Evolutionary conservation across 192 early-diverging fungal species (phyloP).

Genomic region (Linnemannia elongata): DNA sequence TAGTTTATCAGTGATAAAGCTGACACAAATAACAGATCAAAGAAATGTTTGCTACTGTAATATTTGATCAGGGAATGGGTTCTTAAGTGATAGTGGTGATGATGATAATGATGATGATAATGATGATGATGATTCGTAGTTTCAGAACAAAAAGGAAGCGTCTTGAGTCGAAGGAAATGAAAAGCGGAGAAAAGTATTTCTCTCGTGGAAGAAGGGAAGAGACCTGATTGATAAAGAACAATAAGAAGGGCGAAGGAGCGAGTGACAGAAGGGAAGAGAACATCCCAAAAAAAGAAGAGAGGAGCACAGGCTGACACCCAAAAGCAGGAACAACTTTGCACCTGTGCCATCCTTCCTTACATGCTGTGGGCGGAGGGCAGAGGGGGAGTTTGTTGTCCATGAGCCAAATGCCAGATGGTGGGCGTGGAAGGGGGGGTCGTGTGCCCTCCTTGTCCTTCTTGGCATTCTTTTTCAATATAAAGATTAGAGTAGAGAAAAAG

Average conservation of each 20-base stretch:
- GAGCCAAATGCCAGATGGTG: not conserved
- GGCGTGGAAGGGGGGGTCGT: not conserved
- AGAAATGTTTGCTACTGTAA: no score
- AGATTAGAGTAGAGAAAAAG: not conserved
- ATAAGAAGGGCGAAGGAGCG: not conserved
- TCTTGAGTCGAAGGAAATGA: no score
- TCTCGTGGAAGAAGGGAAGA: not conserved
- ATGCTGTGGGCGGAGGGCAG: no score
- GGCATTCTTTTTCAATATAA: not conserved
- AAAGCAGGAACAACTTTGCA: conserved; percentile 48
- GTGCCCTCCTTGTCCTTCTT: not conserved
- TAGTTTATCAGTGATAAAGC: no score
- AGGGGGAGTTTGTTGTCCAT: not conserved
- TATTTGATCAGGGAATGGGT: no score
- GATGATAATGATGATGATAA: no score
- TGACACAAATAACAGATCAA: no score
- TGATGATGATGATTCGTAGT: no score
- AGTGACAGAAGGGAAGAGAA: not conserved
- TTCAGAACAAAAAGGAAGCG: no score
- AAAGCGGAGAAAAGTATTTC: no score
- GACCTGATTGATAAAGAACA: not conserved
- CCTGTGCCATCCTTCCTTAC: not conserved
- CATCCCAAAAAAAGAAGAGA: conserved; percentile 3
- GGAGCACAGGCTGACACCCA: not conserved
- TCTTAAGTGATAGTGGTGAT: no score